phyloP scores from a whole-genome alignment of 345 rosid species.

The Boechera retrofracta region DNA sequence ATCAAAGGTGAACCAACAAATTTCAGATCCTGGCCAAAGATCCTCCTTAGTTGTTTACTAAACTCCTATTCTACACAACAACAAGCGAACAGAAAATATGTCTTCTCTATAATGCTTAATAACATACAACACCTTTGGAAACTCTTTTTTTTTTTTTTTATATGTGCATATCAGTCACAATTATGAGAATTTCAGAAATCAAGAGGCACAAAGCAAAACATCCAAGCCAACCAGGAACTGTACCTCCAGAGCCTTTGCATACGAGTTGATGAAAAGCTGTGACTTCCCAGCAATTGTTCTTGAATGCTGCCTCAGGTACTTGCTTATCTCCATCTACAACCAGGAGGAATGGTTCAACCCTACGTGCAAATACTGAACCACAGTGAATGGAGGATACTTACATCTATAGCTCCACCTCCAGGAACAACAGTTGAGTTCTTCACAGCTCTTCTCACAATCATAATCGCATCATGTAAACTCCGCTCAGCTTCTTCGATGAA shows the following conservation, averaged over 20 bases:
- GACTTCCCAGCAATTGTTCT: conserved; percentile 96
- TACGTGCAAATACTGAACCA: conserved; percentile 1
- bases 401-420: conserved; percentile 99
- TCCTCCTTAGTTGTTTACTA: neutral
- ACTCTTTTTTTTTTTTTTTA: neutral
- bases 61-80: neutral
- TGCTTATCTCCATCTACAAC: conserved; percentile 94
- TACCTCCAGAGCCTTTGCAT: conserved; percentile 99
- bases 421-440: conserved; percentile 98
- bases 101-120: neutral
- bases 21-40: neutral
- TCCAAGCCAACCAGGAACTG: conserved; percentile 17
- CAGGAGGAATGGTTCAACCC: conserved; percentile 22
- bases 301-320: conserved; percentile 90
- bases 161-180: neutral
- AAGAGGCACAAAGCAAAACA: conserved; percentile 15
- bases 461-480: conserved; percentile 98
- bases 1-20: conserved; percentile 1
- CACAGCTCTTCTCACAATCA: conserved; percentile 97
- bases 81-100: neutral
- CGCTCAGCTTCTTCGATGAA: conserved; percentile 99
- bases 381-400: conserved; percentile 47
- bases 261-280: conserved; percentile 92
- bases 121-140: neutral
- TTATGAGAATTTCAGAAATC: neutral